A percentile compares a stretch with the other conserved stretches of the same genome.
phyloP scores from a whole-genome alignment of 768 basidiomycete species.

The Serpula lacrymans region DNA sequence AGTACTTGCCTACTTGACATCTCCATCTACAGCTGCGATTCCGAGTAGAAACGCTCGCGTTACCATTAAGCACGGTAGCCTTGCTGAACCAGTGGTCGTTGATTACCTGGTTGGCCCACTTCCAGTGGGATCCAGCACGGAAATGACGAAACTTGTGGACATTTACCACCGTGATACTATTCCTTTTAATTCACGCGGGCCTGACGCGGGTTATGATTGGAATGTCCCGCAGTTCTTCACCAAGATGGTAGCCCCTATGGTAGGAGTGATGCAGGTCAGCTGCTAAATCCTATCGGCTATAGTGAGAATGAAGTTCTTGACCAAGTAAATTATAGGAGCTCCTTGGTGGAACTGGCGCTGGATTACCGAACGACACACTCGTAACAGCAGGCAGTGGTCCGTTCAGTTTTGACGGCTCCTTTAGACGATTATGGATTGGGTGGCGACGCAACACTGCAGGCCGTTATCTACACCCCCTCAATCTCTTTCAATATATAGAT shows the following conservation, averaged over 20 bases:
- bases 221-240: slow-evolving; percentile 24
- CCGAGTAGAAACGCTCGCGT: slow-evolving; percentile 45
- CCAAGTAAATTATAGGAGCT: slow-evolving; percentile 35
- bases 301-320: slow-evolving; percentile 1
- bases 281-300: background rate
- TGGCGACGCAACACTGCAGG: slow-evolving; percentile 50
- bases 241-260: slow-evolving; percentile 32
- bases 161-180: slow-evolving; percentile 52
- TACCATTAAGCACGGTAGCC: slow-evolving; percentile 48
- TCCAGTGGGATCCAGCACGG: slow-evolving; percentile 39
- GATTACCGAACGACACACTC: slow-evolving; percentile 48
- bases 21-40: slow-evolving; percentile 17
- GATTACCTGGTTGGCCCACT: slow-evolving; percentile 61
- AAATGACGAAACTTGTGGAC: slow-evolving; percentile 40
- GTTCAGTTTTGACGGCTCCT: slow-evolving; percentile 57
- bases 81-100: slow-evolving; percentile 37
- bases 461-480: slow-evolving; percentile 49
- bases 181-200: slow-evolving; percentile 51
- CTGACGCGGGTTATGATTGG: slow-evolving; percentile 25
- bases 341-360: slow-evolving; percentile 42
- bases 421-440: slow-evolving; percentile 51
- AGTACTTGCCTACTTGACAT: slow-evolving; percentile 44
- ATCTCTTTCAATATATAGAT: slow-evolving; percentile 58
- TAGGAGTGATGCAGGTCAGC: slow-evolving; percentile 40
- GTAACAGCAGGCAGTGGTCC: slow-evolving; percentile 44